Evolutionary conservation across 139 green algal genomes (phyloP).

Genomic region (Spirogloea muscicola): DNA sequence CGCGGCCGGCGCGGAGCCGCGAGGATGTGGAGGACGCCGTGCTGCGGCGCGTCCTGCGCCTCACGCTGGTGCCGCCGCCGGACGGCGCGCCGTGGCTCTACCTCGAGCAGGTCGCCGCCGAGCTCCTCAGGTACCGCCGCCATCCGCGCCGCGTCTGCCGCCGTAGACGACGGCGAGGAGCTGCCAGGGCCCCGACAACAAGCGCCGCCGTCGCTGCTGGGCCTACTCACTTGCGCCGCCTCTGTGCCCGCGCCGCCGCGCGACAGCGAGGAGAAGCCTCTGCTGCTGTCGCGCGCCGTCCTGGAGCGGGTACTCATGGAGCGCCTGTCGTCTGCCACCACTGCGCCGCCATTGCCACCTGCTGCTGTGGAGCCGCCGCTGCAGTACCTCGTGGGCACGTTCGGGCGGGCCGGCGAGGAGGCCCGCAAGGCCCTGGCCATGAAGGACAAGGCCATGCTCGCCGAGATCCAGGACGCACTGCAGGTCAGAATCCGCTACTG

Average conservation of each 20-base stretch:
- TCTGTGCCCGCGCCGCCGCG: too few species aligned
- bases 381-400: conserved; percentile 24
- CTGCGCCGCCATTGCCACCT: background rate
- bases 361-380: conserved; percentile 21
- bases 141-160: too few species aligned
- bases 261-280: conserved; percentile 22
- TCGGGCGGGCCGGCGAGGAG: conserved; percentile 42
- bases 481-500: background rate
- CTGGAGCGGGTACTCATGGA: conserved; percentile 40
- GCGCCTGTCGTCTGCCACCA: conserved; percentile 4
- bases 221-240: too few species aligned
- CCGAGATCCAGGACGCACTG: background rate
- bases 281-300: conserved; percentile 17
- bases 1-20: background rate
- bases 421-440: conserved; percentile 28
- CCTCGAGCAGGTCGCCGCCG: conserved; percentile 32
- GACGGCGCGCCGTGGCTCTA: conserved; percentile 14
- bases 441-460: conserved; percentile 47
- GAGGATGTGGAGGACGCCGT: conserved; percentile 41
- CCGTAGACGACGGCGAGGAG: too few species aligned
- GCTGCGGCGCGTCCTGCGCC: conserved; percentile 26
- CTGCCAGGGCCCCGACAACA: too few species aligned
- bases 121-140: too few species aligned
- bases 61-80: conserved; percentile 10
- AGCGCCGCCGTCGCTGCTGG: too few species aligned